Evolutionary conservation across 805 yeast genomes (phyloP), one percentile per base, ranked within the genome.

Genomic region (Teunomyces atbi): DNA sequence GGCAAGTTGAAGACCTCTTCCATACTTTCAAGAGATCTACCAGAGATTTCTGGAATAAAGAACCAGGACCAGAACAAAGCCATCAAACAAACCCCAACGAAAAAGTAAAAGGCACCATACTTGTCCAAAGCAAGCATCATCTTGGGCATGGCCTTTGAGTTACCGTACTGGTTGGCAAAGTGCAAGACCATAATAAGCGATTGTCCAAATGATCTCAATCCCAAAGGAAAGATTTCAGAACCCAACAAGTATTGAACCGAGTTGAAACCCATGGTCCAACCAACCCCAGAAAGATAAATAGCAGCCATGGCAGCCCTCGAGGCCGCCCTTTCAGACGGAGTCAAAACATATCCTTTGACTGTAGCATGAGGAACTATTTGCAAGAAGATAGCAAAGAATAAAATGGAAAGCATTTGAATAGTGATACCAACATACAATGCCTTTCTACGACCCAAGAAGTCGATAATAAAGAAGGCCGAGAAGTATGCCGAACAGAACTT

Each of bases 231-330:
- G 44, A 80, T 69, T 56, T 80, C 84, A 3, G 83, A 70, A 48
- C 78, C 78, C 53, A 79, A 61, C 52, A 79, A 65, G 55, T 79
- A 79, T 57, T 79, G 83, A 41, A 78, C 65, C 0, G 79, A 66
- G 61, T 80, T 80, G 74, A 78, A 80, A 30, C 84, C 84, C 61
- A 79, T 58, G 27, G 81, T 74, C 84, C 84, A 80, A 30, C 82
- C 83, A 18, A 71, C 66, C 53, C 84, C 84, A 27, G 72, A 66
- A 30, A 79, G 53, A 53, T 65, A 79, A 21, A 80, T 54, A 41
- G 78, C 71, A 1, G 81, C 81, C 53, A 79, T 58, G 6, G 83
- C 83, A 42, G 68, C 79, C 42, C 65, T 59, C 28, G 77, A 66
- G 2, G 81, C 81, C 4, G 55, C 51, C 18, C 49, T 45, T 47